Conservation (phyloP, 148 eudicot genomes). For the Beta vulgaris region DNA sequence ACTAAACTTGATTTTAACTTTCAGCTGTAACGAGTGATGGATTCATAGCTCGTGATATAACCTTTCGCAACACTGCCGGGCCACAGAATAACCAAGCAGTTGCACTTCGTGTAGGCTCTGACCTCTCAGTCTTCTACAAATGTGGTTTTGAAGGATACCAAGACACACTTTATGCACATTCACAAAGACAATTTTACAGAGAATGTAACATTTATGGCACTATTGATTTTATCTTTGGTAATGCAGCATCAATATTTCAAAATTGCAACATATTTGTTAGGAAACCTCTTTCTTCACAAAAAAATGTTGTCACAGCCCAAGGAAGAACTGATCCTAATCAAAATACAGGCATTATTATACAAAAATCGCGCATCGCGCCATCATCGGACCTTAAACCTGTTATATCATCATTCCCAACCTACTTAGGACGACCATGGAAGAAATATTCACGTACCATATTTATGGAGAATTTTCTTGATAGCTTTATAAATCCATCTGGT, state of each 20-base stretch:
- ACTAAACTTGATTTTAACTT: not conserved
- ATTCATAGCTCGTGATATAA: conserved; percentile 40
- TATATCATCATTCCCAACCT: conserved; percentile 26
- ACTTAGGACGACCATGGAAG: conserved; percentile 51
- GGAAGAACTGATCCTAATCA: conserved; percentile 45
- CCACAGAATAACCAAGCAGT: conserved; percentile 39
- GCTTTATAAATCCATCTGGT: conserved; percentile 28
- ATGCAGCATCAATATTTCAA: conserved; percentile 44
- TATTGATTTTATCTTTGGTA: conserved; percentile 47
- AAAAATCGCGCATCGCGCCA: conserved; percentile 32
- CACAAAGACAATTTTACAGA: conserved; percentile 42
- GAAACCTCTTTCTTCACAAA: conserved; percentile 27
- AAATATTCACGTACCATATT: conserved; percentile 35
- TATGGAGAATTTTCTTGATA: conserved; percentile 27
- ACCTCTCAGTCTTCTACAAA: conserved; percentile 41
- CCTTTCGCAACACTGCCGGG: conserved; percentile 47
- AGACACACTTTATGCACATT: conserved; percentile 42
- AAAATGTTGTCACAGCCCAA: conserved; percentile 40
- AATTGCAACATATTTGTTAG: conserved; percentile 37
- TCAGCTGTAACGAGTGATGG: conserved; percentile 33
- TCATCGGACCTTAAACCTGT: conserved; percentile 32
- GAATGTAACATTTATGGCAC: conserved; percentile 49
- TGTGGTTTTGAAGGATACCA: conserved; percentile 47
- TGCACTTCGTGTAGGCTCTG: conserved; percentile 38
- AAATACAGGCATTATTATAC: conserved; percentile 46